These are phyloP conservation scores for Thelonectria rubi DNA, from an alignment of 2,329 filamentous ascomycete genomes.

Conservation along the genomic window DNA sequence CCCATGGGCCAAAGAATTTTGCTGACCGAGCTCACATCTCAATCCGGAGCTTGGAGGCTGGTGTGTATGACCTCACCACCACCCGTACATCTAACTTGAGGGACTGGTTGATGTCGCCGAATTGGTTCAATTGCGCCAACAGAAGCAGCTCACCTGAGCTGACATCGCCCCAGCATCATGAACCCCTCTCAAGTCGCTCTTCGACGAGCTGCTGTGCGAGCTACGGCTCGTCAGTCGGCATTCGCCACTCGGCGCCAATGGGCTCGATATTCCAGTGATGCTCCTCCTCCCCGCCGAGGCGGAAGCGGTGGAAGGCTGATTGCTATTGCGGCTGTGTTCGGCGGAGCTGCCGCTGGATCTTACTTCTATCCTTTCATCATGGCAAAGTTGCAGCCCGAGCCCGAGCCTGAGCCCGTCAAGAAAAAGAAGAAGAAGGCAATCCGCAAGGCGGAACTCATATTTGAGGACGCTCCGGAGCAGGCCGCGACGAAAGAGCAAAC, in stretches of 20 bases:
- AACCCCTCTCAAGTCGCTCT: slow-evolving; percentile 44
- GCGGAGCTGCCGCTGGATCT: slow-evolving; percentile 50
- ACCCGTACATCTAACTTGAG: slow-evolving; percentile 25
- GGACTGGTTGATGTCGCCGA: not conserved
- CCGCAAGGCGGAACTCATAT: slow-evolving; percentile 65
- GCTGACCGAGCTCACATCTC: slow-evolving; percentile 34
- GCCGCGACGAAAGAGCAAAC: slow-evolving; percentile 74
- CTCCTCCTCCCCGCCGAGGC: slow-evolving; percentile 33
- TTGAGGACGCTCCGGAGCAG: slow-evolving; percentile 71
- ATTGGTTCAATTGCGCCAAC: not conserved
- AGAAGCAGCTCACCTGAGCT: not conserved
- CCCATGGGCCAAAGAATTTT: slow-evolving; percentile 41
- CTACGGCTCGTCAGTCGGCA: slow-evolving; percentile 35
- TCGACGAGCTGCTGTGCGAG: slow-evolving; percentile 41
- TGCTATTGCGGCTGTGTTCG: slow-evolving; percentile 48
- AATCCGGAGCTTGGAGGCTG: slow-evolving; percentile 1
- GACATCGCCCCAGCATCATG: slow-evolving; percentile 35
- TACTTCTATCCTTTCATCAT: slow-evolving; percentile 51
- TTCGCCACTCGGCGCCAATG: slow-evolving; percentile 42
- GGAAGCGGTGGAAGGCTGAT: slow-evolving; percentile 45
- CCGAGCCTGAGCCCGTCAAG: slow-evolving; percentile 26
- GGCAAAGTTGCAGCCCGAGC: slow-evolving; percentile 35
- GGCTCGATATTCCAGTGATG: slow-evolving; percentile 42
- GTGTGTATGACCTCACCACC: slow-evolving; percentile 43
- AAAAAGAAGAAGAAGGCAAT: slow-evolving; percentile 22